Percentiles rank a stretch among this genome's conserved stretches.
Evolutionary conservation across 2,329 filamentous ascomycete species (phyloP).

Genomic region (Hirsutella thompsonii): DNA sequence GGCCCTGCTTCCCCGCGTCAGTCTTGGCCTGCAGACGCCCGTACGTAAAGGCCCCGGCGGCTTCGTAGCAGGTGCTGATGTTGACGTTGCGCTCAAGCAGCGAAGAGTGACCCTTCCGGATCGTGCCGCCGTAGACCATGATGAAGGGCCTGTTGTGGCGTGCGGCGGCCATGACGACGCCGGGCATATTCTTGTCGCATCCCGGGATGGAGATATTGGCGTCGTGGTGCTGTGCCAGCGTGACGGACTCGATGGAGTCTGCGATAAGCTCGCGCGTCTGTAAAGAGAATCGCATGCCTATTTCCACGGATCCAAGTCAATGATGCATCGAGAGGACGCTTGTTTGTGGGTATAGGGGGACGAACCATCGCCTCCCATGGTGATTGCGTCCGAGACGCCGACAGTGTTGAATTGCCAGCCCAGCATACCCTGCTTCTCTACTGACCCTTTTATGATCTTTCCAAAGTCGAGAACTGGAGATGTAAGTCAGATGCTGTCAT

Average conservation of each 20-base stretch:
- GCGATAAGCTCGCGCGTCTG: slow-evolving; percentile 88
- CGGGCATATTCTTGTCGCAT: slow-evolving; percentile 98
- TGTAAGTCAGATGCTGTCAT: background rate
- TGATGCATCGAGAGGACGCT: too few species aligned
- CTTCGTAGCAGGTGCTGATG: slow-evolving; percentile 80
- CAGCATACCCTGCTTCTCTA: slow-evolving; percentile 75
- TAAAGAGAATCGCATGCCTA: slow-evolving; percentile 87
- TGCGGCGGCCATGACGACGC: slow-evolving; percentile 79
- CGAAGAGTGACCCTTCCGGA: slow-evolving; percentile 71
- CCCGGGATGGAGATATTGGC: slow-evolving; percentile 88
- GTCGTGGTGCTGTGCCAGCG: slow-evolving; percentile 83
- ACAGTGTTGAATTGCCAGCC: slow-evolving; percentile 93
- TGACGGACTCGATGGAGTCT: slow-evolving; percentile 87
- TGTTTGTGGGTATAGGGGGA: too few species aligned
- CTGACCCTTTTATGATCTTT: slow-evolving; percentile 71
- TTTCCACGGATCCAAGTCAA: too few species aligned
- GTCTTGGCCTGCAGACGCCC: slow-evolving; percentile 61
- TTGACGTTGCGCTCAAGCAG: slow-evolving; percentile 72
- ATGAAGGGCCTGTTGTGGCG: slow-evolving; percentile 84
- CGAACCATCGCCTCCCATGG: slow-evolving; percentile 83
- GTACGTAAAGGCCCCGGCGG: slow-evolving; percentile 70
- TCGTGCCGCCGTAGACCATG: slow-evolving; percentile 93
- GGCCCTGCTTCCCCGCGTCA: slow-evolving; percentile 45
- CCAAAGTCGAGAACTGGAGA: slow-evolving; percentile 25
- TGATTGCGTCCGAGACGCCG: slow-evolving; percentile 81